Evolutionary conservation across 164 flowering plant species (phyloP).

Genomic region (Echeveria elegans): DNA sequence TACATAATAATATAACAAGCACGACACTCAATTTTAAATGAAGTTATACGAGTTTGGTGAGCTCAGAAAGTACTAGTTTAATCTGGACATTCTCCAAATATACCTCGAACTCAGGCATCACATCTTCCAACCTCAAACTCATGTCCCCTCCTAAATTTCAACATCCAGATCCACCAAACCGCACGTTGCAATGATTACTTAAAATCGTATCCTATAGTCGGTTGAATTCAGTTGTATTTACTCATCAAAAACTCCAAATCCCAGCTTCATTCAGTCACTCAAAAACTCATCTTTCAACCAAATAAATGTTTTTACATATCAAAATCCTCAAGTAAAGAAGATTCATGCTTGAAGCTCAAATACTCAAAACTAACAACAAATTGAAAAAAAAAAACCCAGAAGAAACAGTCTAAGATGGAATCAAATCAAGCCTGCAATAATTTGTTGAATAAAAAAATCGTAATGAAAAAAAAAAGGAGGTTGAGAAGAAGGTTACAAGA

Average conservation of each 20-base stretch:
- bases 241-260: background rate
- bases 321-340: background rate
- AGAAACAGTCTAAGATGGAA: background rate
- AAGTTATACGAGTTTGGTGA: background rate
- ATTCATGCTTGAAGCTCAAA: background rate
- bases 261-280: background rate
- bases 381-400: background rate
- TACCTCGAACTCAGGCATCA: background rate
- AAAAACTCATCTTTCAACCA: background rate
- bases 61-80: background rate
- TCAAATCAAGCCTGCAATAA: background rate
- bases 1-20: background rate
- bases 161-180: background rate
- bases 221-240: background rate
- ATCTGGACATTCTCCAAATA: conserved; percentile 1
- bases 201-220: background rate
- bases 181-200: background rate
- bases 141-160: background rate
- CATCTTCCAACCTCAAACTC: conserved; percentile 2
- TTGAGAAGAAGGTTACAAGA: too few species aligned
- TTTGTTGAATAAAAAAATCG: background rate
- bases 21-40: background rate
- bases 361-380: background rate
- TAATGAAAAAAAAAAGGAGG: background rate
- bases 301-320: background rate